Conservation (phyloP, 2,329 filamentous ascomycete genomes). For the Fusarium citri region DNA sequence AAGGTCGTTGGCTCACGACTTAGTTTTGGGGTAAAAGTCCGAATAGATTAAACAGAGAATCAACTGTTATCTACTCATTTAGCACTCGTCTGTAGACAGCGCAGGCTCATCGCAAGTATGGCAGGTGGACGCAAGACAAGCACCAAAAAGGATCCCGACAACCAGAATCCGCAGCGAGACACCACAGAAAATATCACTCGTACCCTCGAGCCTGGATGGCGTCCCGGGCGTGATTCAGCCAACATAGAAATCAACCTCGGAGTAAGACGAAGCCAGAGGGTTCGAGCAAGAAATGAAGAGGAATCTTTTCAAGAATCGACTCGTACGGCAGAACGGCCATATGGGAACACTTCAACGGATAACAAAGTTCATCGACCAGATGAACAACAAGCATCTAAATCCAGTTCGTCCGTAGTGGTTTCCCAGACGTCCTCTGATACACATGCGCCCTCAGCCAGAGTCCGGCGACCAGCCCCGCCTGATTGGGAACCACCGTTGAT, state of each 20-base stretch:
- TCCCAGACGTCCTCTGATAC: neutral
- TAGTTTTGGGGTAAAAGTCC: neutral
- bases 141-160: neutral
- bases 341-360: neutral
- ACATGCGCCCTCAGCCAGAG: neutral
- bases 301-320: neutral
- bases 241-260: conserved; percentile 39
- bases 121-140: conserved; percentile 1
- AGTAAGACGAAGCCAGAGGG: conserved; percentile 10
- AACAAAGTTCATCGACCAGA: neutral
- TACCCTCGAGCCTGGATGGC: conserved; percentile 11
- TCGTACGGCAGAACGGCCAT: neutral
- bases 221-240: conserved; percentile 34
- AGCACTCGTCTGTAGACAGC: neutral
- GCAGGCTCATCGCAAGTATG: conserved; percentile 9
- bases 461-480: conserved; percentile 14
- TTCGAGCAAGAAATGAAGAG: neutral
- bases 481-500: conserved; percentile 43
- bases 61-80: neutral
- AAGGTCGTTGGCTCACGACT: neutral
- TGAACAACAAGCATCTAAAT: neutral
- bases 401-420: neutral
- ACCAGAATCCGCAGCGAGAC: neutral
- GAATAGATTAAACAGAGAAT: neutral
- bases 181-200: neutral